Base-by-base conservation (phyloP, 768 basidiomycete species). In the Panaeolus cyanescens region DNA sequence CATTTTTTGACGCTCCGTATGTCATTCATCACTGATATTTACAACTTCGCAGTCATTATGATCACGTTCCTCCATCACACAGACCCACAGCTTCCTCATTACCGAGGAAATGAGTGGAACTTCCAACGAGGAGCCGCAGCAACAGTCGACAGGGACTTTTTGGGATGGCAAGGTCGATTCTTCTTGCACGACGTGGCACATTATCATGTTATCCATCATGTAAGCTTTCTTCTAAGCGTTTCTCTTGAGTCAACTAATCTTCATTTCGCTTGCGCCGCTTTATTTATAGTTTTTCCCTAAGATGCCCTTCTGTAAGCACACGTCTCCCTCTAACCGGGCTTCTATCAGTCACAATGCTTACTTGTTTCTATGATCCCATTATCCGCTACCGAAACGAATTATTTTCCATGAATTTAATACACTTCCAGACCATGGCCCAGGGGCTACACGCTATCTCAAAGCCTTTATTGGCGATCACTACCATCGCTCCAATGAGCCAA, bases 21-120 rank as follows among this genome's bases (percentile, higher is more conserved):
- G n/a, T n/a, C n/a, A n/a, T n/a, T n/a, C n/a, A n/a, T n/a, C n/a
- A n/a, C n/a, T n/a, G n/a, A n/a, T n/a, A n/a, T n/a, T n/a, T n/a
- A n/a, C n/a, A 9, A 28, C 54, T 40, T 56, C 25, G 19, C 55
- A 80, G 79, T 81, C 62, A 79, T 81, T 65, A 80, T 83, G 83
- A 81, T 83, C 68, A 85, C 85, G 2, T 86, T 86, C 65, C 78
- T 89, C 5, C 87, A 88, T 65, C 87, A 89, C 74, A 87, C 87
- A 17, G 85, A 85, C 65, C 80, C 82, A 1, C 66, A 66, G 0
- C 68, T 87, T 10, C 86, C 85, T 2, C 85, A 86, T 63, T 88
- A 86, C 67, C 83, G 86, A 54, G 77, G 79, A 39, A 76, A 73
- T 55, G 78, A 78, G 62, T 88, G 87, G 85, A 85, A 79, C 68